Evolutionary conservation across 108 stramenopile species (phyloP).

Genomic region (Skeletonema costatum): DNA sequence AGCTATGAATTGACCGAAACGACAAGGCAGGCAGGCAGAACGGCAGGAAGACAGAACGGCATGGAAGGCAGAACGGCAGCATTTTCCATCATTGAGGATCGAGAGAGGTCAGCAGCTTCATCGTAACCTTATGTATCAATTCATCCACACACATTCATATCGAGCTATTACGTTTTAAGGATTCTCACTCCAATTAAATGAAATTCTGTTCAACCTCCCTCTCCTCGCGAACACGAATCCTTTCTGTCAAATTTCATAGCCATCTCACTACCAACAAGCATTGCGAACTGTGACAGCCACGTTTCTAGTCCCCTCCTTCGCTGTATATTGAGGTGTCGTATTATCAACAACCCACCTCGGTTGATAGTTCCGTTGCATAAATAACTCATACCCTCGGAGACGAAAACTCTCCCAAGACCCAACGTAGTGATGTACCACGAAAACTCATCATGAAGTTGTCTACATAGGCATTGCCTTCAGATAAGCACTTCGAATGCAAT

Average conservation of each 20-base stretch:
- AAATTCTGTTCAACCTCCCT: neutral
- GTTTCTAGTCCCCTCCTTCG: neutral
- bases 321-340: neutral
- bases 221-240: conserved; percentile 3
- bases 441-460: conserved; percentile 1
- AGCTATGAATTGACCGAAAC: too few relatives aligned
- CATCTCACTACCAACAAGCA: conserved; percentile 13
- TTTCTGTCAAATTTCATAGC: conserved; percentile 4
- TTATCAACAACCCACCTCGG: neutral
- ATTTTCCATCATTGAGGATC: too few relatives aligned
- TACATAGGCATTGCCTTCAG: neutral
- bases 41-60: too few relatives aligned
- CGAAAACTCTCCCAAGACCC: conserved; percentile 10
- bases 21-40: too few relatives aligned
- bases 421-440: neutral
- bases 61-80: too few relatives aligned
- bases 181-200: neutral
- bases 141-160: too few relatives aligned
- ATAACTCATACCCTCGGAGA: conserved; percentile 1
- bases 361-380: neutral
- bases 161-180: too few relatives aligned
- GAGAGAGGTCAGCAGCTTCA: too few relatives aligned
- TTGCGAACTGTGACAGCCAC: conserved; percentile 13
- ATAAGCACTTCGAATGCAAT: neutral
- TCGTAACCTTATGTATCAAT: too few relatives aligned